Conservation (phyloP, 805 yeast species). For the Metschnikowia kofuensis region DNA sequence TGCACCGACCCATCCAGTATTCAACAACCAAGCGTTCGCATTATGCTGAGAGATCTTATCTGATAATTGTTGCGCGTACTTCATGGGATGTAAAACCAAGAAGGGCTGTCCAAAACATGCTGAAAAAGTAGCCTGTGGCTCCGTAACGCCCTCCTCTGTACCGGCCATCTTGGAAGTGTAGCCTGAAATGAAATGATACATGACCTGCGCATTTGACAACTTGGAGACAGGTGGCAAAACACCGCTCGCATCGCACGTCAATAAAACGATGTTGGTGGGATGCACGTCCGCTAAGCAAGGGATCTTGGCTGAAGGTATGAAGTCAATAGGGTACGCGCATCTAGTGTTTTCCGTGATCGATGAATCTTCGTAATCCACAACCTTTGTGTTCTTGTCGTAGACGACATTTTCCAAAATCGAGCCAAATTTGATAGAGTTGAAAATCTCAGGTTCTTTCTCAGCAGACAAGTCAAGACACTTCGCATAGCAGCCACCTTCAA, state of each 20-base stretch:
- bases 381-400: slow-evolving; percentile 73
- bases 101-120: slow-evolving; percentile 99
- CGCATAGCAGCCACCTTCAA: slow-evolving; percentile 99
- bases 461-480: slow-evolving; percentile 86
- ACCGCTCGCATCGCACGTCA: slow-evolving; percentile 98
- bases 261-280: slow-evolving; percentile 86
- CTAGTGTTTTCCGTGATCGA: slow-evolving; percentile 94
- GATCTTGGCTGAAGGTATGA: slow-evolving; percentile 91
- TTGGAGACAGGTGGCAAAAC: slow-evolving; percentile 96
- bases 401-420: slow-evolving; percentile 91
- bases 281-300: slow-evolving; percentile 90
- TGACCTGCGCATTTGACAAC: slow-evolving; percentile 90
- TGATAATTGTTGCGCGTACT: slow-evolving; percentile 92
- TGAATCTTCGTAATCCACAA: slow-evolving; percentile 80
- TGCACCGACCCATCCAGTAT: slow-evolving; percentile 98
- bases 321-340: slow-evolving; percentile 98
- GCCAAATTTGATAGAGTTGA: slow-evolving; percentile 91
- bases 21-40: slow-evolving; percentile 93
- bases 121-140: slow-evolving; percentile 96
- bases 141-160: slow-evolving; percentile 97
- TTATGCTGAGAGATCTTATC: slow-evolving; percentile 87
- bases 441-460: slow-evolving; percentile 97
- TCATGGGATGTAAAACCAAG: slow-evolving; percentile 97
- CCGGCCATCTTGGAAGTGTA: slow-evolving; percentile 99
- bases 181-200: slow-evolving; percentile 98